Evolutionary conservation across 768 basidiomycete genomes (phyloP), one percentile per base, ranked within the genome.

Genomic region (Pluteus cervinus): DNA sequence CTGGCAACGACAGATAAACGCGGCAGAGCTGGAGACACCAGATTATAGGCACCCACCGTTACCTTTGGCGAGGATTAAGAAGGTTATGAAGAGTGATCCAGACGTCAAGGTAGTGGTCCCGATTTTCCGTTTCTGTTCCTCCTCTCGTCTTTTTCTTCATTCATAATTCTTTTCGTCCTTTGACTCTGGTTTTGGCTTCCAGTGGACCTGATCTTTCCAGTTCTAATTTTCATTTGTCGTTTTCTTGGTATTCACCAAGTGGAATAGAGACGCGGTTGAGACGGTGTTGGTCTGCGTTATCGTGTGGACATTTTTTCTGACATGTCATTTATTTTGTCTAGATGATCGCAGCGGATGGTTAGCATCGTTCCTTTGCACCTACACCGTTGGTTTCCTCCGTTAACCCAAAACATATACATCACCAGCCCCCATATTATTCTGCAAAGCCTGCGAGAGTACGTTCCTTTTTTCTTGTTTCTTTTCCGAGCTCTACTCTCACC

Each of bases 321-420:
- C 18, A 40, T 33, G 33, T 40, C 36, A 12, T 4, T n/a, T 17
- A 28, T 42, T 35, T 8, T 36, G 39, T 26, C 24, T 32, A 92
- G 92, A 98, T 98, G 94, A 98, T 98, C 50, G 91, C 94, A 37
- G 90, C 91, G 41, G 94, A 99, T 61, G 87, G 87, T 87, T 55
- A 41, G 69, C 37, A 39, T 22, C 42, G 39, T 20, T 46, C 28
- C 25, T 37, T 38, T 34, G 33, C 32, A 41, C 47, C 41, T 43
- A 37, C 33, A 41, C 46, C 36, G 47, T 36, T 49, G 33, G 22
- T 18, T 35, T 25, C 37, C 26, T 40, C 14, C 29, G 4, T 23
- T 32, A 33, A 6, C 32, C 21, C 29, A 17, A 20, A 38, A 29
- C 43, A 40, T 45, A 40, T 41, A 39, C 41, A 37, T 33, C 35